Conservation (phyloP, 345 rosid species). For the Schrenkiella parvula region DNA sequence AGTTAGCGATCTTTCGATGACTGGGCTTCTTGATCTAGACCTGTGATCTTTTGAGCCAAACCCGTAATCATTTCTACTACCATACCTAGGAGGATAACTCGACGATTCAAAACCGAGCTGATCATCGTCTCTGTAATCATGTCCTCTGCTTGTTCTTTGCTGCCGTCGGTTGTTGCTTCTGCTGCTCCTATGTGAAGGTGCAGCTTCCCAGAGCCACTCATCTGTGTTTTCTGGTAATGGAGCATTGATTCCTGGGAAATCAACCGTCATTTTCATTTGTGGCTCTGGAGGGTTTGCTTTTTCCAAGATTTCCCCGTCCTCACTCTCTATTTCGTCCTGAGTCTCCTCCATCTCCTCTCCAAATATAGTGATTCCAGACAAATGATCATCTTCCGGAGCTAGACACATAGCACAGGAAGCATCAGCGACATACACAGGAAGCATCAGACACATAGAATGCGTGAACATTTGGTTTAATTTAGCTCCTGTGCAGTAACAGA, state of each 20-base stretch:
- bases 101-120: constrained; percentile 62
- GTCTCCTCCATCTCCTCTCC: constrained; percentile 45
- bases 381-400: constrained; percentile 65
- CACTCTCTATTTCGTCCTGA: constrained; percentile 35
- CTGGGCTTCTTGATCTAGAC: constrained; percentile 36
- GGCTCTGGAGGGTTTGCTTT: constrained; percentile 36
- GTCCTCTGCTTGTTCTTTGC: constrained; percentile 41
- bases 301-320: constrained; percentile 74
- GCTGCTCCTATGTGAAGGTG: constrained; percentile 38
- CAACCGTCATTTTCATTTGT: constrained; percentile 46
- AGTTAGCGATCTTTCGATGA: constrained; percentile 36
- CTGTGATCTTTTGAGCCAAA: constrained; percentile 35
- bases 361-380: constrained; percentile 79
- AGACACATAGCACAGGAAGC: constrained; percentile 13
- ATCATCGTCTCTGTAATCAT: constrained; percentile 55
- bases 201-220: constrained; percentile 60
- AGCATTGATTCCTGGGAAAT: constrained; percentile 87
- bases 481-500: neutral
- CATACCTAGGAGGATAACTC: constrained; percentile 63
- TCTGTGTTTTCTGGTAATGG: constrained; percentile 79
- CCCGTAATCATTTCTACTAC: constrained; percentile 35
- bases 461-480: neutral
- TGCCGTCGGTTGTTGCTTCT: constrained; percentile 38
- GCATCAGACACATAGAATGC: neutral
- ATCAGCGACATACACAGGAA: too few relatives aligned